phyloP scores from a whole-genome alignment of 768 basidiomycete species.

The Coprinopsis marcescibilis region DNA sequence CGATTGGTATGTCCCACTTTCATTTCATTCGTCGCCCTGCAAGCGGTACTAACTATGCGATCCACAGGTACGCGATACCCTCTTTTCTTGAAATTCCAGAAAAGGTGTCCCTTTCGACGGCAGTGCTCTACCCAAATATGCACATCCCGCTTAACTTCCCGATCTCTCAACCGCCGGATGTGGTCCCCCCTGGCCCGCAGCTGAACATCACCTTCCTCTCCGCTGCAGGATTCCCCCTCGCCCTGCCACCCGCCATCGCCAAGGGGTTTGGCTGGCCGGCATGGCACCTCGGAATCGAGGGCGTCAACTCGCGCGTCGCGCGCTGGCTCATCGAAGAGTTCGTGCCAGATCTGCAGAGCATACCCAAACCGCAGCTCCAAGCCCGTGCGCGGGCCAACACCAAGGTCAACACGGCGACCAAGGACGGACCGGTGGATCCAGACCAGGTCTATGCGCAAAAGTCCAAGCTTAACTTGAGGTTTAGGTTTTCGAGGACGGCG shows the following conservation, averaged over 20 bases:
- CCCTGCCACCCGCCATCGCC: constrained; percentile 71
- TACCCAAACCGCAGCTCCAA: background rate
- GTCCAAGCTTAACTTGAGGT: too few relatives aligned
- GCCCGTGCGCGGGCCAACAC: background rate
- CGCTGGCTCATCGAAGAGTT: constrained; percentile 64
- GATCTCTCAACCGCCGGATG: constrained; percentile 18
- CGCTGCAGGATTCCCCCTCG: constrained; percentile 75
- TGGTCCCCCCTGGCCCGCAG: constrained; percentile 24
- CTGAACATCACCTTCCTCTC: constrained; percentile 79
- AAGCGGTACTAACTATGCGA: constrained; percentile 5
- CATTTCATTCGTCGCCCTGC: constrained; percentile 14
- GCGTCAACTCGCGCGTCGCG: constrained; percentile 73
- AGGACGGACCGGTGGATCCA: background rate
- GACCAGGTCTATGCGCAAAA: constrained; percentile 12
- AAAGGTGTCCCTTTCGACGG: constrained; percentile 57
- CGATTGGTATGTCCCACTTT: constrained; percentile 61
- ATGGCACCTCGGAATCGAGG: constrained; percentile 74
- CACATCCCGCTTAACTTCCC: constrained; percentile 15
- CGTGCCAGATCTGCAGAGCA: constrained; percentile 13
- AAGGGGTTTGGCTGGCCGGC: constrained; percentile 81
- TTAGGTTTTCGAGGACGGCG: constrained; percentile 5
- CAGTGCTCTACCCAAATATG: constrained; percentile 39
- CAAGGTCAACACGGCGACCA: constrained; percentile 2
- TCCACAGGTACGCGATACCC: constrained; percentile 68
- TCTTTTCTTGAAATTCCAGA: constrained; percentile 82